Conservation (phyloP, 1,284 basidiomycete genomes). For the Leccinum cinnamomeum region DNA sequence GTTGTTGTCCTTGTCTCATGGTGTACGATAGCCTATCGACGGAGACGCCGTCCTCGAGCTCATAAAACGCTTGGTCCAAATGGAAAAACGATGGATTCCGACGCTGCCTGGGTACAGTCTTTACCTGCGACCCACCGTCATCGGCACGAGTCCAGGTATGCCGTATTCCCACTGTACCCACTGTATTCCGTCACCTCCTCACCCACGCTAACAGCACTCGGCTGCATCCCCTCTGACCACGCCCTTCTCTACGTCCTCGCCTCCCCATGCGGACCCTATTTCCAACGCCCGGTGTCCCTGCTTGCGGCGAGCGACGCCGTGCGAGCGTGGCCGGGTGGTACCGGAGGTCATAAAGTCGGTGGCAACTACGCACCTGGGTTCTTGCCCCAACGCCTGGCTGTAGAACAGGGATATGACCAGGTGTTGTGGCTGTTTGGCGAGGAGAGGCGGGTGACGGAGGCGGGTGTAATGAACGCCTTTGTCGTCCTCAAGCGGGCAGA, state of each 20-base stretch:
- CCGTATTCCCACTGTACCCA: neutral
- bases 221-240: slow-evolving; percentile 66
- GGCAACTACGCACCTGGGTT: slow-evolving; percentile 74
- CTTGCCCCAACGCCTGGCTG: slow-evolving; percentile 61
- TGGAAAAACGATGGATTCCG: slow-evolving; percentile 81
- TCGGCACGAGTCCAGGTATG: slow-evolving; percentile 71
- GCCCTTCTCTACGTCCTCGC: slow-evolving; percentile 73
- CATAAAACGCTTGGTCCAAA: slow-evolving; percentile 65
- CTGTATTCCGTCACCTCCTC: neutral
- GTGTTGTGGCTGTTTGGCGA: slow-evolving; percentile 54
- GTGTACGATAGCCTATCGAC: slow-evolving; percentile 56
- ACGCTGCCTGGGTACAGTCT: slow-evolving; percentile 64
- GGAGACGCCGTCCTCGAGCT: slow-evolving; percentile 60
- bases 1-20: neutral
- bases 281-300: slow-evolving; percentile 68
- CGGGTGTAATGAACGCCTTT: slow-evolving; percentile 68
- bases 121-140: slow-evolving; percentile 81
- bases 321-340: slow-evolving; percentile 83
- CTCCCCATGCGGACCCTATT: slow-evolving; percentile 72
- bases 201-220: slow-evolving; percentile 46
- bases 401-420: slow-evolving; percentile 69
- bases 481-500: slow-evolving; percentile 49
- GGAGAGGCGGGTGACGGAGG: slow-evolving; percentile 41
- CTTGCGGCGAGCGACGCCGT: slow-evolving; percentile 69
- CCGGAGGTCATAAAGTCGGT: slow-evolving; percentile 65